Percentiles rank a stretch among this genome's conserved stretches.
Conservation (phyloP, 1,284 basidiomycete species). For the Papiliotrema nemorosa region DNA sequence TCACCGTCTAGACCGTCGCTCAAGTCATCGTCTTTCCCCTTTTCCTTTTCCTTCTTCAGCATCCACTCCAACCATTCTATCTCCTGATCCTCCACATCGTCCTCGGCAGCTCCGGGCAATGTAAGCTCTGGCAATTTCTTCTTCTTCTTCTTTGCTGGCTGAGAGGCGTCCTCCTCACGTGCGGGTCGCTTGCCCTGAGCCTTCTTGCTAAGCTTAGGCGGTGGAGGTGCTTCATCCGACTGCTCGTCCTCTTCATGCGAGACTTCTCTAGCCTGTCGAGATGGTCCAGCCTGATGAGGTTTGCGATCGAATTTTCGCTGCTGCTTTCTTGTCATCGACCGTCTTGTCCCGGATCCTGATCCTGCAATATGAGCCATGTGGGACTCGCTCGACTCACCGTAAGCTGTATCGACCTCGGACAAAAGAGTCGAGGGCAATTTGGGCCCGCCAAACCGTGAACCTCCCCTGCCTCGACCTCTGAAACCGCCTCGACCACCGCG, state of each 20-base stretch:
- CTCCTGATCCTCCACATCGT: constrained; percentile 54
- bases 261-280: neutral
- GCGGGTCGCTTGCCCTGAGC: constrained; percentile 7
- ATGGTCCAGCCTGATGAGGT: constrained; percentile 1
- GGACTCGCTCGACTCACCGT: constrained; percentile 17
- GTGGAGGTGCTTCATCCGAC: neutral
- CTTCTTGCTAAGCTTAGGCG: constrained; percentile 1
- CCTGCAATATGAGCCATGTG: neutral
- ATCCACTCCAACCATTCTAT: constrained; percentile 72
- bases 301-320: constrained; percentile 9
- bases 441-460: constrained; percentile 15
- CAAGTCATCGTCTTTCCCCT: constrained; percentile 41
- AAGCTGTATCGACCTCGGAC: constrained; percentile 32
- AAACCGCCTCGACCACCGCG: constrained; percentile 9
- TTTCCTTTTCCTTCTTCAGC: constrained; percentile 55
- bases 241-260: constrained; percentile 6
- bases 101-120: neutral
- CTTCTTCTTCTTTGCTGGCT: constrained; percentile 5
- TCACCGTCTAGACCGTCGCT: constrained; percentile 60
- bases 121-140: constrained; percentile 6
- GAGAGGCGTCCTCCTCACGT: constrained; percentile 10
- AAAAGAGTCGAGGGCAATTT: constrained; percentile 36
- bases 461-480: constrained; percentile 4
- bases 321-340: constrained; percentile 16
- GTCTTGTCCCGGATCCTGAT: constrained; percentile 7